A percentile compares a stretch with the other conserved stretches of the same genome.
Evolutionary conservation across 2,329 filamentous ascomycete genomes (phyloP).

Genomic region (Sporothrix curviconia): DNA sequence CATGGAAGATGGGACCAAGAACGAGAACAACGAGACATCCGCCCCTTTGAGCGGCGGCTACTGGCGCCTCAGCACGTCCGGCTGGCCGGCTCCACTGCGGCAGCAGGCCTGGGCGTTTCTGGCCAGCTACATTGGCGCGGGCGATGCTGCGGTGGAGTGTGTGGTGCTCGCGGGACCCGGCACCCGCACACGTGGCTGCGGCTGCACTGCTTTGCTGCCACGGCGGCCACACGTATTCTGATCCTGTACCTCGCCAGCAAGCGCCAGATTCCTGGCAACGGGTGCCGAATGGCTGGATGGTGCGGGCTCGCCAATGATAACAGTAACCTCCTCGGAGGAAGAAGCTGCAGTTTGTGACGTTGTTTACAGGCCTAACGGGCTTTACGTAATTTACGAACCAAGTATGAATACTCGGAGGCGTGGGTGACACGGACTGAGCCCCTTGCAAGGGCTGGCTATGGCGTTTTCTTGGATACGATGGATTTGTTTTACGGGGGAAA

Average conservation of each 20-base stretch:
- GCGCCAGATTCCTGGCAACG: slow-evolving; percentile 50
- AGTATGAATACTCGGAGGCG: too few species aligned
- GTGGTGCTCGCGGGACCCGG: slow-evolving; percentile 44
- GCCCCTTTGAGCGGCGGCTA: slow-evolving; percentile 66
- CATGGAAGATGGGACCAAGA: too few species aligned
- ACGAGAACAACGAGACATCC: too few species aligned
- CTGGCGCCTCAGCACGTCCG: slow-evolving; percentile 59
- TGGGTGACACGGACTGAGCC: too few species aligned
- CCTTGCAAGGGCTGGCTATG: too few species aligned
- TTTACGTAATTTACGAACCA: too few species aligned
- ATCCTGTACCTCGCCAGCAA: slow-evolving; percentile 67
- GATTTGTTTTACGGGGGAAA: too few species aligned
- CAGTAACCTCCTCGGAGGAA: slow-evolving; percentile 31
- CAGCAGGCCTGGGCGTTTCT: slow-evolving; percentile 57
- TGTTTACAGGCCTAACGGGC: too few species aligned
- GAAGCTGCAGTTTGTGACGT: too few species aligned
- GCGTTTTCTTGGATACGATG: background rate
- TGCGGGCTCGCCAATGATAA: slow-evolving; percentile 45
- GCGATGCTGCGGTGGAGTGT: slow-evolving; percentile 62
- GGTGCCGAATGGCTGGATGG: slow-evolving; percentile 62
- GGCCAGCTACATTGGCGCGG: slow-evolving; percentile 50
- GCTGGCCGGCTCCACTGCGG: slow-evolving; percentile 46
- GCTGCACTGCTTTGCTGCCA: slow-evolving; percentile 72
- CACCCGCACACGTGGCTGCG: slow-evolving; percentile 44
- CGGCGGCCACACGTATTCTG: slow-evolving; percentile 68